Evolutionary conservation across 2,329 filamentous ascomycete species (phyloP), one percentile per base, ranked within the genome.

Genomic region (Orbilia oligospora): DNA sequence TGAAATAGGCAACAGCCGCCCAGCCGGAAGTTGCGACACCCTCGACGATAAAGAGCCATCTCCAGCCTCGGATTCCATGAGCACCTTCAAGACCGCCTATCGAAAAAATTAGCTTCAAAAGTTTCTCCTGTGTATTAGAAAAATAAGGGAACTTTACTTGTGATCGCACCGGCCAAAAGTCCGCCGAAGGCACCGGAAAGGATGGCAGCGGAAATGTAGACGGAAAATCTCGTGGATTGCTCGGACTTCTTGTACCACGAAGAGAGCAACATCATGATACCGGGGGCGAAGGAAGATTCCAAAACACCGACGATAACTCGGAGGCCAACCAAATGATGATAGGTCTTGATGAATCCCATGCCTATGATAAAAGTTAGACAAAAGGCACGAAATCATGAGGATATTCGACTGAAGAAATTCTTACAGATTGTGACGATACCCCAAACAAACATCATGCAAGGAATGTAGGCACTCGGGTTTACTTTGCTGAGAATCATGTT

Each of bases 181-280:
- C 86, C 85, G 9, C 86, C 86, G 58, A 88, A 88, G 0, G 87
- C 87, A 12, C 87, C 87, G 0, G 85, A 88, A 1, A 88, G 84
- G 1, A 89, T 87, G 0, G 88, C 88, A 0, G 87, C 88, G n/a
- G 88, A 87, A 77, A 89, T 88, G 80, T 89, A 90, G 0, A 90
- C 83, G 6, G 86, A 87, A 53, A 89, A 88, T 1, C 89, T 86
- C 64, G 88, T 88, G 0, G 87, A 87, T 49, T 90, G 86, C 80
- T 90, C 89, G 12, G 86, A 86, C 61, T 86, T 87, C 76, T 88
- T 87, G 81, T 90, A 90, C 88, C 89, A 90, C 0, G 86, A 88
- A 0, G 87, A 88, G 5, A 90, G 85, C 22, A 88, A 85, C 55
- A 87, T 86, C 55, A 88, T 83, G 51, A 89, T 86, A 27, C 88